phyloP scores from a whole-genome alignment of 768 basidiomycete species.

The Lyophyllum atratum region DNA sequence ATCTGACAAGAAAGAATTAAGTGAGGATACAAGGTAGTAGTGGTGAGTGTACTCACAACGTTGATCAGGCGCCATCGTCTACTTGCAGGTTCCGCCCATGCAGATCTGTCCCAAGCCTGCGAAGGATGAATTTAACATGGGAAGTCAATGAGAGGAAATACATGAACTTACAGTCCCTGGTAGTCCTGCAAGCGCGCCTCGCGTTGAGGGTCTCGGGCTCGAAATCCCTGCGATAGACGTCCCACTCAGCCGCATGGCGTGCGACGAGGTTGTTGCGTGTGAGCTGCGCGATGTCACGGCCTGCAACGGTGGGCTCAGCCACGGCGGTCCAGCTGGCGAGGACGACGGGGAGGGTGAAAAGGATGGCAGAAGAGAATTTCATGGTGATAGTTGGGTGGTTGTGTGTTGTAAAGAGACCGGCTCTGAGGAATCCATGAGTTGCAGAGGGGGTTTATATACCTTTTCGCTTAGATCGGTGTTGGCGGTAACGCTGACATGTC shows the following conservation, averaged over 20 bases:
- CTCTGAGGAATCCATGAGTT: neutral
- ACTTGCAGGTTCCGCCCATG: neutral
- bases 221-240: neutral
- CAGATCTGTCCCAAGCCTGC: neutral
- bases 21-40: no score
- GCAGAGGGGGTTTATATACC: neutral
- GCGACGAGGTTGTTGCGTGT: neutral
- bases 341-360: neutral
- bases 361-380: neutral
- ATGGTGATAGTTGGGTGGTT: neutral
- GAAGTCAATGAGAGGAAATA: neutral
- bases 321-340: neutral
- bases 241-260: neutral
- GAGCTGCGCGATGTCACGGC: neutral
- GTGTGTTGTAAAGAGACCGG: neutral
- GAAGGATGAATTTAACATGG: neutral
- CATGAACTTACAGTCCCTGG: neutral
- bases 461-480: neutral
- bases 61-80: neutral
- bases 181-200: neutral
- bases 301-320: neutral
- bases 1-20: neutral
- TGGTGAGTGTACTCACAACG: no score
- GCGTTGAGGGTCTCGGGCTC: neutral
- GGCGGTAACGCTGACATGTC: neutral